phyloP scores from a whole-genome alignment of 768 basidiomycete species.

The Gyrodon lividus region DNA sequence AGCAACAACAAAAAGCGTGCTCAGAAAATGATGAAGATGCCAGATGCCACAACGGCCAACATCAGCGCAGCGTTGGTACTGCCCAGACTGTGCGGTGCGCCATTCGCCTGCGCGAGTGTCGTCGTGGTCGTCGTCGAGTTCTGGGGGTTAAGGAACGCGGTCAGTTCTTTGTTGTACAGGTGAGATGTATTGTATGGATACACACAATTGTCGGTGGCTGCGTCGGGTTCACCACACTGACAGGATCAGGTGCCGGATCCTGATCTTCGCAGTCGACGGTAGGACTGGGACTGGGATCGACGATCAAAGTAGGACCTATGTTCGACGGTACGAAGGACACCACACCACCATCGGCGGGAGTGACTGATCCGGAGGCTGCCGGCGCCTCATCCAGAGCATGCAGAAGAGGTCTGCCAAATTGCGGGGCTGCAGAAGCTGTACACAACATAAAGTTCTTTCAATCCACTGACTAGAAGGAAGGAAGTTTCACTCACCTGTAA shows the following conservation, averaged over 20 bases:
- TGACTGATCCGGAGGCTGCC: background rate
- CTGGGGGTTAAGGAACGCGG: background rate
- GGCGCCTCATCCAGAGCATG: constrained; percentile 10
- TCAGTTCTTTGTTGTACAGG: too few relatives aligned
- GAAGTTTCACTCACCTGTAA: constrained; percentile 12
- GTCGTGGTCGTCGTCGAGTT: background rate
- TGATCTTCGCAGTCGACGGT: background rate
- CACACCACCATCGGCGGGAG: background rate
- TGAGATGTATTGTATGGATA: background rate
- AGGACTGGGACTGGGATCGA: background rate
- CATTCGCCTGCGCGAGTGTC: constrained; percentile 6
- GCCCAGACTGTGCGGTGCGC: constrained; percentile 11
- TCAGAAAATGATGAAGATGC: background rate
- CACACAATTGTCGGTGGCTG: background rate
- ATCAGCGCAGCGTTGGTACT: constrained; percentile 6
- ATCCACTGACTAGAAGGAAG: background rate
- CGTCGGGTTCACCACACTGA: background rate
- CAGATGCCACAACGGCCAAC: constrained; percentile 3
- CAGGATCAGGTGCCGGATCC: background rate
- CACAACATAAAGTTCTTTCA: background rate
- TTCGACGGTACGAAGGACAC: background rate
- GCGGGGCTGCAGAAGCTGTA: constrained; percentile 19
- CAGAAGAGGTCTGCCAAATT: constrained; percentile 17
- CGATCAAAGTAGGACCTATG: background rate
- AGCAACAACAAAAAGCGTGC: background rate